Evolutionary conservation across 75 land plant species (phyloP).

Genomic region (Larix kaempferi): DNA sequence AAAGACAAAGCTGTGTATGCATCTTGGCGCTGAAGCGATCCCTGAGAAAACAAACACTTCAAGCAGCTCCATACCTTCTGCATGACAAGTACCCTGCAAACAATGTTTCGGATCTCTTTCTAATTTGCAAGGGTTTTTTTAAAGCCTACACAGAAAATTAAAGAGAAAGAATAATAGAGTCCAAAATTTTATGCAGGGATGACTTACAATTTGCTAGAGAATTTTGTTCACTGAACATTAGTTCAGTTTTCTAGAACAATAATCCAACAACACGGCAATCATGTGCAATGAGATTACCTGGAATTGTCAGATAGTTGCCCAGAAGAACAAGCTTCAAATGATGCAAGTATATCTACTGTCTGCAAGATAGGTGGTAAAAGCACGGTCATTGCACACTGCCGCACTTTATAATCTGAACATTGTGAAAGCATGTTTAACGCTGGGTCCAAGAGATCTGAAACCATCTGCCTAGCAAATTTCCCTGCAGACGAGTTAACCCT

Average conservation of each 20-base stretch:
- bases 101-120: background rate
- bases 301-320: conserved; percentile 20
- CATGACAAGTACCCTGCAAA: conserved; percentile 40
- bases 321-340: conserved; percentile 9
- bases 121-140: background rate
- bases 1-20: conserved; percentile 57
- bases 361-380: conserved; percentile 66
- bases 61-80: conserved; percentile 72
- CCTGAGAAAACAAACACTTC: conserved; percentile 52
- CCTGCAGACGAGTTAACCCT: conserved; percentile 10
- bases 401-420: conserved; percentile 33
- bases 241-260: background rate
- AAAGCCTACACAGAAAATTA: background rate
- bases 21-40: conserved; percentile 60
- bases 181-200: background rate
- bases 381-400: conserved; percentile 50
- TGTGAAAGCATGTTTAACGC: conserved; percentile 47
- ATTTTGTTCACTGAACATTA: background rate
- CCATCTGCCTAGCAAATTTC: conserved; percentile 43
- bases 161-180: background rate
- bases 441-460: conserved; percentile 48
- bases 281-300: conserved; percentile 27
- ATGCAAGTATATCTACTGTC: conserved; percentile 25
- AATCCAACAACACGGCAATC: conserved; percentile 4
- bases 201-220: background rate